These are phyloP conservation scores for Plasmodium gonderi DNA, from an alignment of 169 alveolate species.

Conservation along the genomic window DNA sequence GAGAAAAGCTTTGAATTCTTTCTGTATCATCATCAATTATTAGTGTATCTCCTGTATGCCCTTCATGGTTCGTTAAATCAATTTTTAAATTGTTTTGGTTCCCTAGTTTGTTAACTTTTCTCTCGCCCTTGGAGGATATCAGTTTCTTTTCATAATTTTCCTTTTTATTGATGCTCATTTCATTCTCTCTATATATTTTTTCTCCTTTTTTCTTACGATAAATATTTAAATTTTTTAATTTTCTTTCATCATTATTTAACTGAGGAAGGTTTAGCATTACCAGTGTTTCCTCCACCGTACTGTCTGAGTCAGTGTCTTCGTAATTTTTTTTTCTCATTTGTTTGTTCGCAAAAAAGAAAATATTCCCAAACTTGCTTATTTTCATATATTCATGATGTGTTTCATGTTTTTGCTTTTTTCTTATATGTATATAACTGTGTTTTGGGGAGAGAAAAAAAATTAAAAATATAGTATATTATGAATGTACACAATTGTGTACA, in stretches of 20 bases:
- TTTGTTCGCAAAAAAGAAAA: background rate
- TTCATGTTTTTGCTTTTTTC: no score
- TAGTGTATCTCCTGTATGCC: background rate
- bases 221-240: conserved; percentile 45
- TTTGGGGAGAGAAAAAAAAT: no score
- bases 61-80: conserved; percentile 48
- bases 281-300: conserved; percentile 67
- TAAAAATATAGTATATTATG: no score
- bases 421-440: no score
- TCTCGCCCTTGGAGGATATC: background rate
- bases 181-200: background rate
- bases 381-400: no score
- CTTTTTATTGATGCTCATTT: background rate
- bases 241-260: conserved; percentile 24
- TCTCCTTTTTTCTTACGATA: conserved; percentile 59
- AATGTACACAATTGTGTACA: no score
- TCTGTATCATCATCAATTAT: background rate
- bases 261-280: conserved; percentile 65
- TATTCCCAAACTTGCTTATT: no score
- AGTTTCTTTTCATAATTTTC: background rate
- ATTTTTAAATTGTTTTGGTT: background rate
- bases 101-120: background rate
- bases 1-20: background rate
- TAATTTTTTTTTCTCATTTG: background rate
- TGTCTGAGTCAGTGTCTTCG: conserved; percentile 35